A percentile compares a stretch with the other conserved stretches of the same genome.
phyloP scores from a whole-genome alignment of 208 protist species.

The Pavlovales sp. region DNA sequence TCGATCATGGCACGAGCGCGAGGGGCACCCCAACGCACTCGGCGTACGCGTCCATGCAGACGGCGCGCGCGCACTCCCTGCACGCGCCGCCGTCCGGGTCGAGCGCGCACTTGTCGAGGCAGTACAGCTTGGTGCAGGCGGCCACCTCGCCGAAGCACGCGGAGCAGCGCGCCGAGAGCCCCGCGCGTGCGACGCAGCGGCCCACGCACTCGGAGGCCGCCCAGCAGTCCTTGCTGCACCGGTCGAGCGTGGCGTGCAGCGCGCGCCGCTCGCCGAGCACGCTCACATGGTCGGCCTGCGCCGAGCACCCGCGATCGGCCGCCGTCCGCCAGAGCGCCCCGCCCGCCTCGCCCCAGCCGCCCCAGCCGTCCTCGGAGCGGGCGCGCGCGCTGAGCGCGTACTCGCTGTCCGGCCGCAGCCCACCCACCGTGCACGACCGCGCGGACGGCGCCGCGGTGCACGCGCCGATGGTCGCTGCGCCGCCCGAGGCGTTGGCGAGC shows the following conservation, averaged over 20 bases:
- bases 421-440: not conserved
- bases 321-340: not conserved
- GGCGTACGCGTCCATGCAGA: too few species aligned
- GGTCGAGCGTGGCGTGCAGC: not conserved
- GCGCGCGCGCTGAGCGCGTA: not conserved
- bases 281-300: not conserved
- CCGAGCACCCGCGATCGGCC: not conserved
- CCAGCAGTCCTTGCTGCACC: not conserved
- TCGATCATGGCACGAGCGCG: too few species aligned
- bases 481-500: too few species aligned
- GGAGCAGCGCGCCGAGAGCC: not conserved
- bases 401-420: not conserved
- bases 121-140: not conserved
- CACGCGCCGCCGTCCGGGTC: too few species aligned
- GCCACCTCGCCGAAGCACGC: not conserved
- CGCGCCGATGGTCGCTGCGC: not conserved
- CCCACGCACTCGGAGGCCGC: not conserved
- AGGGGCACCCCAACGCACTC: too few species aligned
- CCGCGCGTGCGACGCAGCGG: not conserved
- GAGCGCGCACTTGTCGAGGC: too few species aligned
- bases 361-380: not conserved
- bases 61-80: too few species aligned
- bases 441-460: too few species aligned
- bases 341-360: not conserved
- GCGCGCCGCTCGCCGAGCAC: not conserved